Evolutionary conservation across 306 rosid species (phyloP).

Genomic region (Castanopsis chinensis): DNA sequence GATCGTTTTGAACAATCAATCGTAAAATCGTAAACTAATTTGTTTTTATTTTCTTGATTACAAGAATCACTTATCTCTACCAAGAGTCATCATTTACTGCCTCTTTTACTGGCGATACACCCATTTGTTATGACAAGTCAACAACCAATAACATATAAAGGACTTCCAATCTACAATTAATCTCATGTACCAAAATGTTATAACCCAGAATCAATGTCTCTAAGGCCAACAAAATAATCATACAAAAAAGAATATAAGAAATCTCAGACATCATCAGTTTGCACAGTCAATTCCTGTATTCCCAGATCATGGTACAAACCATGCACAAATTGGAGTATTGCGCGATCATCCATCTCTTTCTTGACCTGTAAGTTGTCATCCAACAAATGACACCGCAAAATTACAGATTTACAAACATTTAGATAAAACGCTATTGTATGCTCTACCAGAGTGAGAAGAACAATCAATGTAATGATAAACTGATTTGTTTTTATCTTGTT

Average conservation of each 20-base stretch:
- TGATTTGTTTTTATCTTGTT: no score
- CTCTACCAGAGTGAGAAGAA: background rate
- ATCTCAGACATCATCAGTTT: slow-evolving; percentile 53
- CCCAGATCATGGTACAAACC: slow-evolving; percentile 89
- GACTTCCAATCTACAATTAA: background rate
- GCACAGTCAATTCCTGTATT: slow-evolving; percentile 79
- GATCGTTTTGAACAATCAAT: no score
- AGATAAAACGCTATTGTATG: background rate
- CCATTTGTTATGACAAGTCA: background rate
- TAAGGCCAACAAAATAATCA: background rate
- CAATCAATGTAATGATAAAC: background rate
- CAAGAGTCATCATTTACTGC: background rate
- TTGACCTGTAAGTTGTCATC: slow-evolving; percentile 51
- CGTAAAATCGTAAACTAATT: no score
- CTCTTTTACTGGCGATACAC: background rate
- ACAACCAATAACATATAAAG: background rate
- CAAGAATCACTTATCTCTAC: background rate
- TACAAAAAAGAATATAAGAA: slow-evolving; percentile 5
- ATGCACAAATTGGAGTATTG: slow-evolving; percentile 72
- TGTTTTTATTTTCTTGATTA: no score
- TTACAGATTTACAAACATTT: background rate
- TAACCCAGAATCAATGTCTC: background rate
- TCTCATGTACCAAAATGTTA: background rate
- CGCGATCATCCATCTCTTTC: slow-evolving; percentile 64
- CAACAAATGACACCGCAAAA: slow-evolving; percentile 24